A percentile compares a stretch with the other conserved stretches of the same genome.
phyloP scores from a whole-genome alignment of 2,329 filamentous ascomycete species.

The Venturia effusa region DNA sequence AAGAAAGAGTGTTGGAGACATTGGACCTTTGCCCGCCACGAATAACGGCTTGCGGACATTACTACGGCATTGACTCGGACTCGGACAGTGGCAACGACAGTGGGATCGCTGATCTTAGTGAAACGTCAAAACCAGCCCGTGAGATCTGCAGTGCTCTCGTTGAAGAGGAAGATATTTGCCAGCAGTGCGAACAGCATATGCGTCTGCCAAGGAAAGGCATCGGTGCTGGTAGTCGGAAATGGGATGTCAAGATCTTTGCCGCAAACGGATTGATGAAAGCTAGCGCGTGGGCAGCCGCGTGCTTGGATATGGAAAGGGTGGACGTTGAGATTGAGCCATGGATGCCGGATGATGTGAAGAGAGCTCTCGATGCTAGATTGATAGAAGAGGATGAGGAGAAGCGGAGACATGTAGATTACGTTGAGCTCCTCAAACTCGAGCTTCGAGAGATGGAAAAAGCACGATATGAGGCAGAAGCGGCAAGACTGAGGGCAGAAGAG shows the following conservation, averaged over 20 bases:
- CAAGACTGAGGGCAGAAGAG: slow-evolving; percentile 21
- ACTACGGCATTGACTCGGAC: slow-evolving; percentile 39
- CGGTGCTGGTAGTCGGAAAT: slow-evolving; percentile 41
- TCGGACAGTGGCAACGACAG: slow-evolving; percentile 17
- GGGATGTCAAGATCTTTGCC: slow-evolving; percentile 80
- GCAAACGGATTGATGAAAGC: slow-evolving; percentile 90
- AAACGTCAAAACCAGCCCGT: slow-evolving; percentile 16
- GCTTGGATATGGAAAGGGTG: slow-evolving; percentile 97
- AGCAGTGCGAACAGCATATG: slow-evolving; percentile 35
- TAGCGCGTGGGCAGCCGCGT: slow-evolving; percentile 85
- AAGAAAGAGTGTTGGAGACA: slow-evolving; percentile 66
- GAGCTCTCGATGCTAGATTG: slow-evolving; percentile 45
- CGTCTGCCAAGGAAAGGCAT: slow-evolving; percentile 25
- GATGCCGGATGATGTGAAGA: slow-evolving; percentile 47
- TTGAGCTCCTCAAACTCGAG: slow-evolving; percentile 17
- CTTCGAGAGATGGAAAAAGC: slow-evolving; percentile 17
- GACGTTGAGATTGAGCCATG: slow-evolving; percentile 83
- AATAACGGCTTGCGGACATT: slow-evolving; percentile 67
- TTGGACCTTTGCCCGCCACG: slow-evolving; percentile 60
- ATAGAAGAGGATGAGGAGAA: slow-evolving; percentile 29
- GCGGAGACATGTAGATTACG: slow-evolving; percentile 20
- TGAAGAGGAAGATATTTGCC: slow-evolving; percentile 33
- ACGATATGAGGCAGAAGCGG: slow-evolving; percentile 17
- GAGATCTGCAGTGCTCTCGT: slow-evolving; percentile 6
- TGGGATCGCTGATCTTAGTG: slow-evolving; percentile 20